Evolutionary conservation across 768 basidiomycete genomes (phyloP).

Genomic region (Rhizopogon roseolus): DNA sequence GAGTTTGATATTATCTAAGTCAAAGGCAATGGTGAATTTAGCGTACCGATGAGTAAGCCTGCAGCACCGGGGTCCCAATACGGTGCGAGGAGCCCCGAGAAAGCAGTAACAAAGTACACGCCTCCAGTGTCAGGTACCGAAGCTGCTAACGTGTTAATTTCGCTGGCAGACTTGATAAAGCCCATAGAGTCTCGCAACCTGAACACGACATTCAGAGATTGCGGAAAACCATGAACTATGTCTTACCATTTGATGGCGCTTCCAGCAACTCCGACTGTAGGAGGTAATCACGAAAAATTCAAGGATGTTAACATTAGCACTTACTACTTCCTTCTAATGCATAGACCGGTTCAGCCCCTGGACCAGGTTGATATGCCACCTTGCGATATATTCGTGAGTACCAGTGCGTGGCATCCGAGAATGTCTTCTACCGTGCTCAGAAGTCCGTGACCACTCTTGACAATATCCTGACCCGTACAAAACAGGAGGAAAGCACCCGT

Average conservation of each 20-base stretch:
- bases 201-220: not conserved
- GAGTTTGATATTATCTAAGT: not conserved
- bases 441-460: conserved; percentile 82
- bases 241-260: conserved; percentile 86
- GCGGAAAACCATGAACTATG: not conserved
- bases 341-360: conserved; percentile 74
- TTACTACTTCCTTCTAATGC: conserved; percentile 92
- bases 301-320: conserved; percentile 21
- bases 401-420: not conserved
- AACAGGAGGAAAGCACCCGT: conserved; percentile 96
- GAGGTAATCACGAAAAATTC: not conserved
- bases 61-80: conserved; percentile 96
- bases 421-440: conserved; percentile 66
- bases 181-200: conserved; percentile 88
- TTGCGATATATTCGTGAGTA: conserved; percentile 21
- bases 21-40: not conserved
- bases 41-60: conserved; percentile 72
- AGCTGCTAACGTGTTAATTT: conserved; percentile 82
- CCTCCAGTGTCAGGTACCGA: conserved; percentile 79
- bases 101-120: conserved; percentile 95
- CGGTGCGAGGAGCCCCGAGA: conserved; percentile 92
- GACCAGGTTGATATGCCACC: conserved; percentile 90
- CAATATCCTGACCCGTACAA: conserved; percentile 85
- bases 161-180: conserved; percentile 72
- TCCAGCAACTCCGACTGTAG: conserved; percentile 85